Evolutionary conservation across 2,329 filamentous ascomycete genomes (phyloP).

Genomic region (Fonsecaea multimorphosa): DNA sequence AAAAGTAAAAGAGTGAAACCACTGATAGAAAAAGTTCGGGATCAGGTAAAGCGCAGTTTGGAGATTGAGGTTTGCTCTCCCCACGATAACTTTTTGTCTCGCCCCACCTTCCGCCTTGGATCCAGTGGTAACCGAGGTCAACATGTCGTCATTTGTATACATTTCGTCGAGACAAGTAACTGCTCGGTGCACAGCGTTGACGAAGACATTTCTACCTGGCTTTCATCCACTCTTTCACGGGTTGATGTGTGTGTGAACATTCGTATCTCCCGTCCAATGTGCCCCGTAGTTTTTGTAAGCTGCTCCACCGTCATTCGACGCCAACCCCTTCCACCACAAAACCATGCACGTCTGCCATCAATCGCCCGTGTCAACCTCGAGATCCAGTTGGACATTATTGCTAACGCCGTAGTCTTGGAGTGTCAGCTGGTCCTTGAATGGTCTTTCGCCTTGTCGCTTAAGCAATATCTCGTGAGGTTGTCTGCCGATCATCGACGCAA

Average conservation of each 20-base stretch:
- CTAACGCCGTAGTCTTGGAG: constrained; percentile 93
- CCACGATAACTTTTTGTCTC: constrained; percentile 32
- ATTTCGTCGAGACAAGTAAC: neutral
- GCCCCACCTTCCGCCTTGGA: constrained; percentile 32
- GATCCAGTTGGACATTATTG: constrained; percentile 73
- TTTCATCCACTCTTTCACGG: neutral
- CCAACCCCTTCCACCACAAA: neutral
- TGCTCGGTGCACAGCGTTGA: neutral
- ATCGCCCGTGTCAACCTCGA: constrained; percentile 58
- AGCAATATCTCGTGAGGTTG: constrained; percentile 90
- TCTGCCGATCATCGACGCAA: constrained; percentile 85
- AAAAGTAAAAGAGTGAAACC: constrained; percentile 18
- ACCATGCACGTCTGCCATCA: constrained; percentile 35
- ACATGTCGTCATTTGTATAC: constrained; percentile 15
- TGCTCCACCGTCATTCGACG: neutral
- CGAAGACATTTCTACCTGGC: neutral
- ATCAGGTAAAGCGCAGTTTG: neutral
- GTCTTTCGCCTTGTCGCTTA: constrained; percentile 87
- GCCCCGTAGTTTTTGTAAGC: neutral
- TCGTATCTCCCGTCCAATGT: neutral
- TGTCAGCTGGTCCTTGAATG: constrained; percentile 89
- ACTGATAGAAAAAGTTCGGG: neutral
- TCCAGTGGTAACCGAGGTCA: constrained; percentile 22
- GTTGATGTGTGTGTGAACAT: neutral
- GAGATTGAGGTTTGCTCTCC: constrained; percentile 1